Conservation (phyloP, 495 filamentous ascomycete genomes). For the Penicillium goetzii region DNA sequence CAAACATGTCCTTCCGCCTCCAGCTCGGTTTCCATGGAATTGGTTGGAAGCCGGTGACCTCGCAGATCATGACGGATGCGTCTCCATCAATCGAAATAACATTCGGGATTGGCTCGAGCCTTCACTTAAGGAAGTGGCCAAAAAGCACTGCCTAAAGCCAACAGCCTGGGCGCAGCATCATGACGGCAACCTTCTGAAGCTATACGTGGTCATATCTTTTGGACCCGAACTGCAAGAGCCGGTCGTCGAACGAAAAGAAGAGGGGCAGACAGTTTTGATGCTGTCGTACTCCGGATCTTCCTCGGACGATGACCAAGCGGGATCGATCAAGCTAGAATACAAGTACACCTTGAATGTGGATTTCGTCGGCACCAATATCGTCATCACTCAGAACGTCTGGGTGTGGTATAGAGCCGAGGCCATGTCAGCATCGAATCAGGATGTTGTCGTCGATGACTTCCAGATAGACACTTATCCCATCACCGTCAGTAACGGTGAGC, state of each 20-base stretch:
- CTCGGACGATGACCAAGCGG: background rate
- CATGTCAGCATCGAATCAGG: background rate
- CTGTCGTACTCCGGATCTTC: background rate
- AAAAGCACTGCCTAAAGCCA: background rate
- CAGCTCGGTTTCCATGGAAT: background rate
- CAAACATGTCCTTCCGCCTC: background rate
- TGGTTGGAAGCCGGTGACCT: background rate
- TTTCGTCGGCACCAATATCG: slow-evolving; percentile 1
- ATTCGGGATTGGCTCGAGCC: background rate
- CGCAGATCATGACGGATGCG: background rate
- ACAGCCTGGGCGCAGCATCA: background rate
- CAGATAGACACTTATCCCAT: background rate
- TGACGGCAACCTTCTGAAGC: background rate
- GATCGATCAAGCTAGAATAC: background rate
- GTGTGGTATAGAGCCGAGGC: background rate
- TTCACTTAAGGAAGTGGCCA: background rate
- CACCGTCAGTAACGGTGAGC: background rate
- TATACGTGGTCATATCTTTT: background rate
- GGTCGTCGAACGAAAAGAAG: background rate
- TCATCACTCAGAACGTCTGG: slow-evolving; percentile 1
- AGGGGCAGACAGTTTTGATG: background rate
- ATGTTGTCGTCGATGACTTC: background rate
- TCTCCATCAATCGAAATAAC: background rate
- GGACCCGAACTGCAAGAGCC: background rate
- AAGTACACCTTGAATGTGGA: slow-evolving; percentile 1